These are phyloP conservation scores for Rosa chinensis DNA, from an alignment of 306 rosid genomes.

Conservation along the genomic window DNA sequence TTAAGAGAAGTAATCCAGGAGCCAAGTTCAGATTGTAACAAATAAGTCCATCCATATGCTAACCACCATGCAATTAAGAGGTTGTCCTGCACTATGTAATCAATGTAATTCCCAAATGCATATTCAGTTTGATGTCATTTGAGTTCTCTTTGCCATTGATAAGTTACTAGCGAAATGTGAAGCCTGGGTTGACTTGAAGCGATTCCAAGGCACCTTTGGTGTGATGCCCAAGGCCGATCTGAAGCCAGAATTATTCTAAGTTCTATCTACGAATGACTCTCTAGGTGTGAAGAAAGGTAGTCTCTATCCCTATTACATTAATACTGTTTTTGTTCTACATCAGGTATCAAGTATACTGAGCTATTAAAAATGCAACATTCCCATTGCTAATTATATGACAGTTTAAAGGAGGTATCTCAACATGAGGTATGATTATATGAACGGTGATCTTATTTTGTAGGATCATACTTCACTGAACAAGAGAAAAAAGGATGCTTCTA, in stretches of 20 bases:
- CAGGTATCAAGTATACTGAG: background rate
- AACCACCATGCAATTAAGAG: background rate
- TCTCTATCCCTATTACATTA: background rate
- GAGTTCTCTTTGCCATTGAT: background rate
- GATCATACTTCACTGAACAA: background rate
- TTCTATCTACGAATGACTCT: background rate
- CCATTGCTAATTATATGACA: background rate
- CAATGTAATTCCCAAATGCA: background rate
- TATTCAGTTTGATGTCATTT: background rate
- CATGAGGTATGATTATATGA: background rate
- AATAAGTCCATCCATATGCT: background rate
- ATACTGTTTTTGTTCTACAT: background rate
- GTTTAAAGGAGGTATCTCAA: background rate
- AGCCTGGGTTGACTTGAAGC: background rate
- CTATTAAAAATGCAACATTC: background rate
- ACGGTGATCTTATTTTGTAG: background rate
- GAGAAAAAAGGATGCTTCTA: conserved; percentile 4
- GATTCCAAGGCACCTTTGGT: background rate
- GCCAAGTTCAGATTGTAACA: background rate
- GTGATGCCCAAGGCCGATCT: background rate
- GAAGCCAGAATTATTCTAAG: background rate
- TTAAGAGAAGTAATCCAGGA: background rate
- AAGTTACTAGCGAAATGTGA: background rate
- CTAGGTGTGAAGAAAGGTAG: background rate
- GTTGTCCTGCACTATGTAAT: background rate